These are phyloP conservation scores for Bromus sterilis DNA, from an alignment of 176 grass and related monocot species.

Conservation along the genomic window DNA sequence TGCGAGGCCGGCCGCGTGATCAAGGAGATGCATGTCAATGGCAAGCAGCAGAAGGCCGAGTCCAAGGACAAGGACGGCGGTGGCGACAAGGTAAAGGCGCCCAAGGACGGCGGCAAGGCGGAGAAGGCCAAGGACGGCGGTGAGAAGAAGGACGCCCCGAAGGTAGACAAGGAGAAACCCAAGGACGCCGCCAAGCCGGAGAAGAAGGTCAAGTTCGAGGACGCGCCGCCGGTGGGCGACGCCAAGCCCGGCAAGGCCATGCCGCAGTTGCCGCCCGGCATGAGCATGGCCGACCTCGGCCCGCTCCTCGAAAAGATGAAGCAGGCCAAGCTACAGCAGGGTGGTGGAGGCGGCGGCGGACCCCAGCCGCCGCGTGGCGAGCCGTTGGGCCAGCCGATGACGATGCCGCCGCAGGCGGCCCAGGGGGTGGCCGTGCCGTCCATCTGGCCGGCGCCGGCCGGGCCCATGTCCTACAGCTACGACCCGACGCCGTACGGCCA, in stretches of 20 bases:
- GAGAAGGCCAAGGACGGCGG: slow-evolving; percentile 17
- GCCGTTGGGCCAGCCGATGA: neutral
- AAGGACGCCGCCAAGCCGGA: slow-evolving; percentile 20
- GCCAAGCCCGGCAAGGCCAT: slow-evolving; percentile 10
- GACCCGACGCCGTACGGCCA: slow-evolving; percentile 17
- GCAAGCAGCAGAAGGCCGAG: slow-evolving; percentile 30
- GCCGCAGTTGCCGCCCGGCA: slow-evolving; percentile 1
- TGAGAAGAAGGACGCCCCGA: neutral
- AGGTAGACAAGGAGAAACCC: slow-evolving; percentile 10
- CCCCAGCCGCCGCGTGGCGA: slow-evolving; percentile 19
- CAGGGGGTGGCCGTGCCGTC: slow-evolving; percentile 42
- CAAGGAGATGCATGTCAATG: slow-evolving; percentile 55
- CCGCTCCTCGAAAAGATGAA: slow-evolving; percentile 45
- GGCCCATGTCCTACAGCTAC: slow-evolving; percentile 32
- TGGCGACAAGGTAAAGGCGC: slow-evolving; percentile 1
- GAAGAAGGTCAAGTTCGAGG: neutral
- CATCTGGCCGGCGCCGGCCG: slow-evolving; percentile 43
- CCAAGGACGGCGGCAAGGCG: neutral
- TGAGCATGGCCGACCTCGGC: slow-evolving; percentile 26
- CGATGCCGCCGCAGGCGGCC: neutral
- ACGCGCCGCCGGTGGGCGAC: neutral
- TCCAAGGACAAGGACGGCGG: slow-evolving; percentile 24
- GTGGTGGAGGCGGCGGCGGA: neutral
- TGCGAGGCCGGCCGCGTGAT: slow-evolving; percentile 61
- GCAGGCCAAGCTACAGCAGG: slow-evolving; percentile 6